Base-by-base conservation (phyloP, 2,329 filamentous ascomycete genomes). In the Fusarium cicatricum region DNA sequence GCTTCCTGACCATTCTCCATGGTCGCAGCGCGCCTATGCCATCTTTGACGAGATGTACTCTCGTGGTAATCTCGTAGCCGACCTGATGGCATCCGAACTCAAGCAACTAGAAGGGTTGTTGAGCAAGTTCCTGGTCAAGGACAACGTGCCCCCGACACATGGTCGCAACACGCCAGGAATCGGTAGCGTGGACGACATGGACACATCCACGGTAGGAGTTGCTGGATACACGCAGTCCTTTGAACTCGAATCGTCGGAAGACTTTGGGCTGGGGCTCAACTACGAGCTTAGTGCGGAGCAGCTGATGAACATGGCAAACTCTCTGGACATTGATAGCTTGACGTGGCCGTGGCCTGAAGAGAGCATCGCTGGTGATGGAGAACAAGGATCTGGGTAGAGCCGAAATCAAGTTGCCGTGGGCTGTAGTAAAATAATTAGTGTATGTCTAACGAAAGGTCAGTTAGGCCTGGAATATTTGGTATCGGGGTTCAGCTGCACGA, bases 11-110 rank as follows among this genome's bases (percentile, higher is more conserved):
- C 70, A 70, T 14, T 55, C 62, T 0, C 47, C 62, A 1, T 81
- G 77, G 74, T 59, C 78, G 1, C 70, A 77, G 3, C 76, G 75
- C 33, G 73, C 77, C 2, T 77, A 79, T 44, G 47, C 58, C 2
- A 72, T 82, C 10, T 70, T 82, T 9, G 77, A 82, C 32, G 78
- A 78, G 11, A 81, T 83, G 71, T 71, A 74, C 23, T 69, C 70
- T 2, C 72, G 73, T 11, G 79, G 80, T 1, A 82, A 81, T 37
- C 67, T 74, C 0, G 74, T 82, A 7, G 80, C 81, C 1, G 70
- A 67, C 4, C 76, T 77, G 48, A 72, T 76, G 9, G 47, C 46
- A 1, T 45, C 44, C 10, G 60, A 61, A 19, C 19, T 63, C 7
- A 63, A 58, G 10, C 52, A 61, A 4, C 29, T 61, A 2, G 60